These are phyloP conservation scores for Ampelomyces quisqualis DNA, from an alignment of 2,329 filamentous ascomycete genomes.

Conservation along the genomic window DNA sequence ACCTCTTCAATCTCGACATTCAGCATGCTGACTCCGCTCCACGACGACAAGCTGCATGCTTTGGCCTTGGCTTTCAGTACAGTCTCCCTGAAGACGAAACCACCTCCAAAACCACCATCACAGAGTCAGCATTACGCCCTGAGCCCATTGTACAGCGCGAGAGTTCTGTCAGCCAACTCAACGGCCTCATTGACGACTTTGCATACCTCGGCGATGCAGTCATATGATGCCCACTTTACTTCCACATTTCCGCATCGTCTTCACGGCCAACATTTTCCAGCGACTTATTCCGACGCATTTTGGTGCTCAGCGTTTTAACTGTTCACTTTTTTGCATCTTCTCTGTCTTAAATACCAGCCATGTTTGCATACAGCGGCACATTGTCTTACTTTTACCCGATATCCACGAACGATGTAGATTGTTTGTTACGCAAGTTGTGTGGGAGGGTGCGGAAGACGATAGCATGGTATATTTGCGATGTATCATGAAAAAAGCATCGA, in stretches of 20 bases:
- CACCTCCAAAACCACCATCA: slow-evolving; percentile 31
- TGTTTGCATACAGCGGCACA: not conserved
- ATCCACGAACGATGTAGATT: too few species aligned
- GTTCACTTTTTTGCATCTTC: not conserved
- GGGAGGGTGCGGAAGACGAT: too few species aligned
- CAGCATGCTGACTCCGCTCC: slow-evolving; percentile 24
- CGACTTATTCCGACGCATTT: not conserved
- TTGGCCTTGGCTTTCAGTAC: slow-evolving; percentile 39
- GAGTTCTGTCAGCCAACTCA: slow-evolving; percentile 26
- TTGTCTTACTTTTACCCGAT: too few species aligned
- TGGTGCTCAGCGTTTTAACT: not conserved
- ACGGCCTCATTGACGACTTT: slow-evolving; percentile 37
- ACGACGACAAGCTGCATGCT: slow-evolving; percentile 35
- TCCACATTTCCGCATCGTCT: not conserved
- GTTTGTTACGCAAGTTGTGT: too few species aligned
- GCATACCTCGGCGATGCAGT: slow-evolving; percentile 37
- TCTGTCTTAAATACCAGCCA: slow-evolving; percentile 1
- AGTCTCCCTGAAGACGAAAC: slow-evolving; percentile 34
- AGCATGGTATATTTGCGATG: too few species aligned
- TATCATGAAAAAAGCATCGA: too few species aligned
- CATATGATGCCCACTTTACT: slow-evolving; percentile 12
- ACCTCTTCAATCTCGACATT: slow-evolving; percentile 32
- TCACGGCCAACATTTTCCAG: not conserved
- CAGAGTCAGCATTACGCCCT: slow-evolving; percentile 12
- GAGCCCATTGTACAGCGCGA: slow-evolving; percentile 20